Evolutionary conservation across 192 early-diverging fungal genomes (phyloP), one percentile per base, ranked within the genome.

Genomic region (Coemansia asiatica): DNA sequence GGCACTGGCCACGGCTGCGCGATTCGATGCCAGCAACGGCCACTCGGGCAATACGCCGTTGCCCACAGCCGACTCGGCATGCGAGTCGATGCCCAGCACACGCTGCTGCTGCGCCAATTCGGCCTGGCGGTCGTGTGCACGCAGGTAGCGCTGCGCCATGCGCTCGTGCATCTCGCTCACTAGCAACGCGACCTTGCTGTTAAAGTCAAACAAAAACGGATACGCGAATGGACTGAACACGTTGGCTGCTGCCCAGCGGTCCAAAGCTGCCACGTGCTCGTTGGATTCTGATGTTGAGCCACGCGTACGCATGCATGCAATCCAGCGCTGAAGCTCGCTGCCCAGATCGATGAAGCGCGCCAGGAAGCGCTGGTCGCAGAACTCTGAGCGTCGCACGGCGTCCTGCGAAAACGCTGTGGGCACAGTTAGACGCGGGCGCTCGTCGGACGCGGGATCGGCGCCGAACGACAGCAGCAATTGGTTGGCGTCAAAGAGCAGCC

Each of bases 101-200:
- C 71, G 67, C 58, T 82, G 67, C 21, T 56, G 54, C 62, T 69
- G 67, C 59, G 66, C 58, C 12, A 73, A 23, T 51, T 76, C 70
- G 0, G 74, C 74, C 61, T 76, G 74, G 22, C 79, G 59, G n/a
- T 63, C 74, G 53, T 68, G 74, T 16, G 79, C 70, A 12, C 59
- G 29, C 56, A 70, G 27, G 28, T 74, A 82, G 23, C 79, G 67
- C 35, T 48, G 53, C 1, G 38, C 55, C 74, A 82, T 76, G 27
- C 74, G 63, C 44, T 49, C 58, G 46, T 73, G 68, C 21, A 69
- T 54, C 56, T 76, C 79, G 8, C 27, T n/a, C 28, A 49, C 36
- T 18, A 67, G 36, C 46, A 82, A 59, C 47, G 26, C 13, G 26
- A 35, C 27, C 65, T 73, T 74, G 47, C 61, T 63, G 10, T n/a